Evolutionary conservation across 805 yeast genomes (phyloP).

Genomic region (Starmera caribaea): DNA sequence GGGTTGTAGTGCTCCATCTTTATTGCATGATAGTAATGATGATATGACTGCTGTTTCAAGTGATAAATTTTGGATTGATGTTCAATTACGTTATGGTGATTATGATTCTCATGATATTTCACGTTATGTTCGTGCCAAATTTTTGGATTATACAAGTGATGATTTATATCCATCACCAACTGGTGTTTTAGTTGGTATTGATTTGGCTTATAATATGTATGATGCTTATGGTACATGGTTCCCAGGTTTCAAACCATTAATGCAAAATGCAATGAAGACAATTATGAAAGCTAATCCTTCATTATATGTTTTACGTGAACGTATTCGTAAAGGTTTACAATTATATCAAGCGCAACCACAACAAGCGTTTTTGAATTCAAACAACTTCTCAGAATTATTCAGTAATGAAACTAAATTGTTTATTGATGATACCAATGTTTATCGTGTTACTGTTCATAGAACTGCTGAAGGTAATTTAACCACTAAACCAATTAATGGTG

Average conservation of each 20-base stretch:
- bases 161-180: conserved; percentile 87
- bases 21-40: conserved; percentile 65
- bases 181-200: conserved; percentile 85
- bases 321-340: conserved; percentile 90
- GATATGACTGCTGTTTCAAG: conserved; percentile 41
- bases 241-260: conserved; percentile 82
- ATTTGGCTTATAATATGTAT: conserved; percentile 90
- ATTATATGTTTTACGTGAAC: conserved; percentile 78
- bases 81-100: conserved; percentile 92
- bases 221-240: conserved; percentile 98
- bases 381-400: conserved; percentile 84
- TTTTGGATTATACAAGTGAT: conserved; percentile 86
- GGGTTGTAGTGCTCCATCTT: conserved; percentile 76
- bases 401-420: conserved; percentile 76
- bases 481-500: conserved; percentile 90
- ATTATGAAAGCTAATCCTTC: conserved; percentile 96
- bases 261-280: conserved; percentile 87
- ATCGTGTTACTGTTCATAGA: conserved; percentile 83
- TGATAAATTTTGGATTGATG: conserved; percentile 87
- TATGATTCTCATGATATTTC: conserved; percentile 96
- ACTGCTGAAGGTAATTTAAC: conserved; percentile 90
- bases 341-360: conserved; percentile 90
- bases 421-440: conserved; percentile 90
- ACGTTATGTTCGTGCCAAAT: conserved; percentile 87
- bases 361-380: conserved; percentile 81